Evolutionary conservation across 345 rosid species (phyloP), one percentile per base, ranked within the genome.

Genomic region (Bruguiera parviflora): DNA sequence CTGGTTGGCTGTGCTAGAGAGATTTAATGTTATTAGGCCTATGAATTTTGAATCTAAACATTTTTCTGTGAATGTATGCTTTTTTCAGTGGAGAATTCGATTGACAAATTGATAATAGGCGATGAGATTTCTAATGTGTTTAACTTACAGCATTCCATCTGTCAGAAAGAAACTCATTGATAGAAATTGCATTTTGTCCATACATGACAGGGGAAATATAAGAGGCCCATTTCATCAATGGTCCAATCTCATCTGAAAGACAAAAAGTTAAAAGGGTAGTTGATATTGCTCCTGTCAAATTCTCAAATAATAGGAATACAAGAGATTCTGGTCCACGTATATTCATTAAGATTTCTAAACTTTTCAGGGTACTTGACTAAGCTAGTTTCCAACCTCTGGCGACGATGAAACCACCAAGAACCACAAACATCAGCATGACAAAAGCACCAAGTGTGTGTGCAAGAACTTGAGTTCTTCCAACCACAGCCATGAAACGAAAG

Each of bases 361-460:
- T 19, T 19, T 53, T 24, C 25, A 21, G 13, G 27, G 13, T 20
- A 11, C 19, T 43, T 43, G 1, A 24, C 58, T 53, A 2, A 3
- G 58, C 22, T 2, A 21, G 58, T 8, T 53, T n/a, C 4, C 4
- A 21, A 53, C 58, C 58, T 53, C 25, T 53, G 25, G 27, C 1
- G 58, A 53, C 58, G 0, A 53, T 53, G n/a, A 53, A 53, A 53
- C 58, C 58, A 2, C 58, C 58, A 21, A 53, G 58, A 13, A 53
- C 58, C 5, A 53, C 27, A 53, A 24, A 20, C 27, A 53, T n/a
- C 58, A 53, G 11, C 58, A 53, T 6, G 58, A 24, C 25, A 21
- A 53, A 53, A 53, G 58, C 58, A 53, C 58, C 58, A n/a, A 53
- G 58, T 53, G 58, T 53, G 25, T 53, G 58, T 21, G 58, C 58